Base-by-base conservation (phyloP, 805 yeast genomes). In the Suhomyces vadensis region DNA sequence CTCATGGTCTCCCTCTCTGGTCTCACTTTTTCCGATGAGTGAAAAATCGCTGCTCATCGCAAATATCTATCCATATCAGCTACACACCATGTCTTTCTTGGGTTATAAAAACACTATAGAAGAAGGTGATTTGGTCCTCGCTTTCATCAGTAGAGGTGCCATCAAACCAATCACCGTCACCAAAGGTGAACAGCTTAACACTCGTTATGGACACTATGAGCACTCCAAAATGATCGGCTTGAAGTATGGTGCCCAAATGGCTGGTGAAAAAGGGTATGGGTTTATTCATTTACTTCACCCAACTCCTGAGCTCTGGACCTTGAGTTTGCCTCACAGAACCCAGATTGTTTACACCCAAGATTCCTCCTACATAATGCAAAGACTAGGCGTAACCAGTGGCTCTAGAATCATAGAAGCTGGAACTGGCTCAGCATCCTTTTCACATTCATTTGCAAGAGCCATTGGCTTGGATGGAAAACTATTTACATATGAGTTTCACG, bases 281-380 rank as follows among this genome's bases (percentile, higher is more conserved):
- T 94, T 90, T 60, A 80, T 94, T 39, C 95, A 92, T 59, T 71
- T 94, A 10, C 65, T 94, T 37, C 91, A 87, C 48, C 98, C 99
- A 1, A 84, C 95, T 0, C 91, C 99, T 0, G 99, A 94, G 64
- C 69, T 94, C 17, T 94, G 99, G 99, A 86, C 97, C 0, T 58
- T 88, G n/a, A 87, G 97, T 0, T 71, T 94, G 26, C 98, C 99
- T 2, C 99, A 94, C 61, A 76, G 99, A 64, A 94, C 99, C 0
- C 99, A 94, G 69, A 94, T 94, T 52, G 98, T 94, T 1, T 94
- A 94, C 61, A 87, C 97, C 0, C 96, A 96, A 7, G 99, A 94
- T 63, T 86, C 97, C 2, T 81, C 95, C 22, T 94, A 88, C 57
- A 90, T 94, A 43, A 78, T 87, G 50, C 96, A 92, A 61, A 71